Evolutionary conservation across 1,284 basidiomycete genomes (phyloP).

Genomic region (Ganoderma lucidum): DNA sequence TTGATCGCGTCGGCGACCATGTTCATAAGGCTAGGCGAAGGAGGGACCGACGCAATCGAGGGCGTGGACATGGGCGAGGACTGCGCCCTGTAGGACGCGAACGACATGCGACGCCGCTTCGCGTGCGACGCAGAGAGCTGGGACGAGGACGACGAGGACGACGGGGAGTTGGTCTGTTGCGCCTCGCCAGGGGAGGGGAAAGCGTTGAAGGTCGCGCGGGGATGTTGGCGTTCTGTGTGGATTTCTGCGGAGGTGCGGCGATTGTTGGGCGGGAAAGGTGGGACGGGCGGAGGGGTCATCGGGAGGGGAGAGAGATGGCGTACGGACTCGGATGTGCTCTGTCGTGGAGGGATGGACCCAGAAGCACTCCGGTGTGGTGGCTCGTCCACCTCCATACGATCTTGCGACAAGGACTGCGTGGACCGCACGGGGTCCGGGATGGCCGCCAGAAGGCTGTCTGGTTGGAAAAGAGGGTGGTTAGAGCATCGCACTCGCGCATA

Average conservation of each 20-base stretch:
- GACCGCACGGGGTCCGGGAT: not conserved
- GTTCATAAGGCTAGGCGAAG: constrained; percentile 29
- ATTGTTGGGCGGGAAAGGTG: constrained; percentile 14
- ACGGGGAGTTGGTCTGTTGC: not conserved
- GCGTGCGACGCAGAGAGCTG: not conserved
- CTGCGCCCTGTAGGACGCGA: constrained; percentile 28
- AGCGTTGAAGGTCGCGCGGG: constrained; percentile 3
- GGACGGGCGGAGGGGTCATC: constrained; percentile 5
- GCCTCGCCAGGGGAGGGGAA: not conserved
- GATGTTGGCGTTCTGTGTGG: not conserved
- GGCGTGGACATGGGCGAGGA: constrained; percentile 35
- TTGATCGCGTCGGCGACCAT: constrained; percentile 35
- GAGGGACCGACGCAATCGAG: constrained; percentile 25
- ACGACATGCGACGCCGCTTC: constrained; percentile 26
- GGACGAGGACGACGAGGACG: not conserved
- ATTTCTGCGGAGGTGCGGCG: not conserved
- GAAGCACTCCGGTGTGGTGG: not conserved
- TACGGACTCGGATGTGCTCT: not conserved
- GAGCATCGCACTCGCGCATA: not conserved
- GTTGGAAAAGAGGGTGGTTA: not conserved
- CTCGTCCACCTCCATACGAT: not conserved
- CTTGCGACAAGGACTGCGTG: not conserved
- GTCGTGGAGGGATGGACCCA: not conserved
- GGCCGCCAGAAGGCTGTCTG: constrained; percentile 22
- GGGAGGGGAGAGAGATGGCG: not conserved